These are phyloP conservation scores for Fusarium poae DNA, from an alignment of 2,329 filamentous ascomycete genomes.

Conservation along the genomic window DNA sequence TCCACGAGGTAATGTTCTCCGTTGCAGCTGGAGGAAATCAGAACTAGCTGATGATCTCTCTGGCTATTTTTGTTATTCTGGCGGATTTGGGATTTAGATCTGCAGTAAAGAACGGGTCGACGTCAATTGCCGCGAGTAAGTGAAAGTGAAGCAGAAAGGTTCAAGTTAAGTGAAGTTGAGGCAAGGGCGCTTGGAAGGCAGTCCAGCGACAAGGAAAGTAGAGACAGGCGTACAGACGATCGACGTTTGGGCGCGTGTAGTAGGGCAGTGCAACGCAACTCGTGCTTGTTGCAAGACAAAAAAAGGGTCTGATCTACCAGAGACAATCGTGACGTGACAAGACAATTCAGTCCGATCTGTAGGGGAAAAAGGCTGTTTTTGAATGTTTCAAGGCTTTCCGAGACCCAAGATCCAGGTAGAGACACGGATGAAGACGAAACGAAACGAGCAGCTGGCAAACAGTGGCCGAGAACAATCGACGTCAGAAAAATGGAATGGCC, in stretches of 20 bases:
- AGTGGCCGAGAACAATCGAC: slow-evolving; percentile 19
- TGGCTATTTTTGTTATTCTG: background rate
- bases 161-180: slow-evolving; percentile 6
- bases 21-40: slow-evolving; percentile 30
- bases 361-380: slow-evolving; percentile 33
- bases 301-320: slow-evolving; percentile 30
- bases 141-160: background rate
- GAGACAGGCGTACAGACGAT: slow-evolving; percentile 32
- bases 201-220: slow-evolving; percentile 17
- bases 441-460: slow-evolving; percentile 18
- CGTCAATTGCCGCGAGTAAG: slow-evolving; percentile 22
- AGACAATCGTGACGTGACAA: slow-evolving; percentile 19
- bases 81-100: slow-evolving; percentile 30
- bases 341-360: background rate
- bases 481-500: slow-evolving; percentile 23
- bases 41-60: slow-evolving; percentile 37
- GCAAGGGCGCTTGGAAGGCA: slow-evolving; percentile 19
- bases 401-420: slow-evolving; percentile 22
- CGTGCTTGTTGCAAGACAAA: slow-evolving; percentile 35
- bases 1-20: slow-evolving; percentile 37
- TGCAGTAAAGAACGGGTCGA: slow-evolving; percentile 31
- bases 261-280: slow-evolving; percentile 2
- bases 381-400: slow-evolving; percentile 37
- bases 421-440: slow-evolving; percentile 23
- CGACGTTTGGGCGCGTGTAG: slow-evolving; percentile 38